Percentiles rank a stretch among this genome's conserved stretches.
Evolutionary conservation across 1,284 basidiomycete species (phyloP).

Genomic region (Cystobasidium pallidum): DNA sequence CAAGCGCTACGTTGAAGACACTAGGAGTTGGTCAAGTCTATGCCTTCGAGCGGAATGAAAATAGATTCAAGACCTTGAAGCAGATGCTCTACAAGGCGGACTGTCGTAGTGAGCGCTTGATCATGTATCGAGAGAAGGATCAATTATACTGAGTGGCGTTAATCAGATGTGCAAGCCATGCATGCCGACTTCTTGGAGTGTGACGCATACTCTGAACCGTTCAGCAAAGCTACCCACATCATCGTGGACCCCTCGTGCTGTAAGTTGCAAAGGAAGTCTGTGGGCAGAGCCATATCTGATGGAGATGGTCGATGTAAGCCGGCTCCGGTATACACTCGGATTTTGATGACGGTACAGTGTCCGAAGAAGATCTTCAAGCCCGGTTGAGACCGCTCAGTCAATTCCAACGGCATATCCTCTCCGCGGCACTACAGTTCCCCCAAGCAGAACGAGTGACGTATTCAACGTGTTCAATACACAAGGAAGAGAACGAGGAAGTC

Average conservation of each 20-base stretch:
- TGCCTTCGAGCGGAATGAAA: constrained; percentile 82
- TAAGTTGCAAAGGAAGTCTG: constrained; percentile 41
- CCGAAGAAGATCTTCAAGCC: constrained; percentile 61
- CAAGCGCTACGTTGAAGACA: constrained; percentile 68
- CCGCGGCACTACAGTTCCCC: constrained; percentile 89
- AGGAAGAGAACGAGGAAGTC: constrained; percentile 86
- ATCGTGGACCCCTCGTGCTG: constrained; percentile 86
- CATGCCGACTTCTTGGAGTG: constrained; percentile 78
- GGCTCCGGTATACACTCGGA: constrained; percentile 54
- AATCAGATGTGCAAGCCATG: constrained; percentile 66
- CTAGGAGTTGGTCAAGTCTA: constrained; percentile 81
- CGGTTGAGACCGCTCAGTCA: constrained; percentile 77
- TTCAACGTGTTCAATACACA: constrained; percentile 92
- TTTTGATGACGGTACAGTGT: constrained; percentile 53
- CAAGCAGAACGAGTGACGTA: constrained; percentile 77
- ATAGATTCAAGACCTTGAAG: constrained; percentile 76
- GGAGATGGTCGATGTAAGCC: too few relatives aligned
- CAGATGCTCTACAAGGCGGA: constrained; percentile 78
- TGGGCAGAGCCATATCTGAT: too few relatives aligned
- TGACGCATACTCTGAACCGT: constrained; percentile 68
- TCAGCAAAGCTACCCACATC: constrained; percentile 74
- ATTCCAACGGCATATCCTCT: constrained; percentile 91
- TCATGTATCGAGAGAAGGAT: too few relatives aligned
- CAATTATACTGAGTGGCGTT: neutral
- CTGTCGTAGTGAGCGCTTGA: constrained; percentile 64